Base-by-base conservation (phyloP, 371 early-diverging fungal species). In the Mortierella sp. region DNA sequence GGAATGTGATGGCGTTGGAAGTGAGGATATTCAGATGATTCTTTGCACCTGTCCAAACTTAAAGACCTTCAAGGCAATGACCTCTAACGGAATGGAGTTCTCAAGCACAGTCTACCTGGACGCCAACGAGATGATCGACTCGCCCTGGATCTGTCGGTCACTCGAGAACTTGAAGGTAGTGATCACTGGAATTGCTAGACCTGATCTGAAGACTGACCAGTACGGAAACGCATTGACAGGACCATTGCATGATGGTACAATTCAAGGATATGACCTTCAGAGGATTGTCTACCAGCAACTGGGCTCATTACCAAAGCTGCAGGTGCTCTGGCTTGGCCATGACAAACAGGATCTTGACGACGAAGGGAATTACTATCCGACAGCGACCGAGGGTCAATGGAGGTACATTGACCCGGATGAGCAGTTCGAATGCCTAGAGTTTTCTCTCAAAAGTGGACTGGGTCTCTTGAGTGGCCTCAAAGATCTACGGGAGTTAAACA, bases 181-280 rank as follows among this genome's bases (percentile, higher is more conserved):
- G 4, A 75, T 75, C 51, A 67, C 70, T n/a, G 71, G 75, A 1
- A 70, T 75, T 16, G 63, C 75, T 19, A 30, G 75, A 46, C 75
- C 75, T 7, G 75, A 75, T 56, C 51, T 66, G n/a, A 37, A 59
- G 55, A 18, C 46, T 2, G 66, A 75, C 30, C 70, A 75, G 21
- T 70, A 64, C 53, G 70, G 67, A 23, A 23, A 19, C 4, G 44
- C 53, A 5, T 26, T 75, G 23, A 26, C 53, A 0, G 71, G 75
- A 7, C 69, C 69, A 4, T 26, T 74, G 29, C 70, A 75, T 23
- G 67, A 70, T 15, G 64, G 66, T 1, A 70, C 55, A 9, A 70
- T 70, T 12, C 47, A 56, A 2, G 70, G 66, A 16, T 66, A 44
- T 37, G 75, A 67, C 29, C 19, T 62, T 2, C 75, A 75, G n/a